Percentiles rank a stretch among this genome's conserved stretches.
Evolutionary conservation across 2,329 filamentous ascomycete genomes (phyloP).

Genomic region (Botrytis pseudocinerea): DNA sequence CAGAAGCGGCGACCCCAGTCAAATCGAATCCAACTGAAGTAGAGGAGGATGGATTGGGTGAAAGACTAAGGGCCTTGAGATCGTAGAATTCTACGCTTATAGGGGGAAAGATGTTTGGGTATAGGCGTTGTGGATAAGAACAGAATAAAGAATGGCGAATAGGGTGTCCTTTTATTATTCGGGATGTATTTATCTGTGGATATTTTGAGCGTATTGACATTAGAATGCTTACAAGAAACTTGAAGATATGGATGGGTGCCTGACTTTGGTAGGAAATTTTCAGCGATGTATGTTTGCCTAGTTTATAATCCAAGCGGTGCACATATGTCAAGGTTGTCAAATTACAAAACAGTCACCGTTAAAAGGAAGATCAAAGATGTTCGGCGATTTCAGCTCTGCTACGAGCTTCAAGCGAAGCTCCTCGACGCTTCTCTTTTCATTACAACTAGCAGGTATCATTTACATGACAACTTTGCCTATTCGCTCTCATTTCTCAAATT

Average conservation of each 20-base stretch:
- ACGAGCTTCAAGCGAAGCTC: slow-evolving; percentile 8
- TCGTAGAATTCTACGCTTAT: not conserved
- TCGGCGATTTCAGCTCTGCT: not conserved
- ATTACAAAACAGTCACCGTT: not conserved
- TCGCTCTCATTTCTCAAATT: not conserved
- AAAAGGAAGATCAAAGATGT: not conserved
- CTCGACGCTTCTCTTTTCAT: not conserved
- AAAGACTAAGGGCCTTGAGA: slow-evolving; percentile 56
- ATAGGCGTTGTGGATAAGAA: slow-evolving; percentile 17
- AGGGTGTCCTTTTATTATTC: not conserved
- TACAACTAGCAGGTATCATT: not conserved
- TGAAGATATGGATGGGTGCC: not conserved
- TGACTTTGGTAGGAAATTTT: not conserved
- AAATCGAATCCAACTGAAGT: slow-evolving; percentile 71
- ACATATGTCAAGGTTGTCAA: not conserved
- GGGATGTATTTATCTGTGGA: slow-evolving; percentile 4
- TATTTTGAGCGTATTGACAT: slow-evolving; percentile 4
- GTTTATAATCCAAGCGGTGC: not conserved
- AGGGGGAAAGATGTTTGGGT: slow-evolving; percentile 6
- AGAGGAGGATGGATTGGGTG: slow-evolving; percentile 72
- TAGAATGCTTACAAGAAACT: not conserved
- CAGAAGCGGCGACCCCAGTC: slow-evolving; percentile 56
- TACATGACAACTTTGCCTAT: not conserved
- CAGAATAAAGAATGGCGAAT: slow-evolving; percentile 8
- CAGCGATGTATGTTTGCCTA: not conserved